Evolutionary conservation across 2,329 filamentous ascomycete genomes (phyloP).

Genomic region (Pseudopyrenochaeta lycopersici): DNA sequence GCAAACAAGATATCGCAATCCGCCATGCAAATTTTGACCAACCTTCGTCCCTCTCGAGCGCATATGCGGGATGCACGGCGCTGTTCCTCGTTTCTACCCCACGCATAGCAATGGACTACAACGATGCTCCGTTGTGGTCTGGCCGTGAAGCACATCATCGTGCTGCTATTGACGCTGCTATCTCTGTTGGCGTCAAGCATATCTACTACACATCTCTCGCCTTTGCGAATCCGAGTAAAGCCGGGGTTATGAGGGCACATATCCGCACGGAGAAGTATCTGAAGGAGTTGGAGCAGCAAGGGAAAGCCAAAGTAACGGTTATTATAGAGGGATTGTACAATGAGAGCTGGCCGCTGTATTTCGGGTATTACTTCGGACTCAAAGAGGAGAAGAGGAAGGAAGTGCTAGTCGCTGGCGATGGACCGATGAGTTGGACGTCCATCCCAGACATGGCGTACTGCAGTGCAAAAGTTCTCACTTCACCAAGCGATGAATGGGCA

Average conservation of each 20-base stretch:
- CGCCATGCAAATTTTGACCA: conserved; percentile 53
- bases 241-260: conserved; percentile 57
- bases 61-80: conserved; percentile 49
- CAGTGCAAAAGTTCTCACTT: conserved; percentile 52
- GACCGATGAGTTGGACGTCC: conserved; percentile 54
- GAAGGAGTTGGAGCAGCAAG: conserved; percentile 31
- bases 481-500: conserved; percentile 38
- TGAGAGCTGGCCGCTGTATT: conserved; percentile 59
- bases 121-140: conserved; percentile 50
- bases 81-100: conserved; percentile 58
- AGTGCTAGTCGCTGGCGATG: conserved; percentile 53
- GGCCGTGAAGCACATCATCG: conserved; percentile 57
- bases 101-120: conserved; percentile 55
- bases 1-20: conserved; percentile 42
- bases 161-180: conserved; percentile 53
- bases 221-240: conserved; percentile 52
- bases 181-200: conserved; percentile 53
- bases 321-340: conserved; percentile 57
- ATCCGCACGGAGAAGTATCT: conserved; percentile 56
- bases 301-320: conserved; percentile 43
- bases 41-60: conserved; percentile 40
- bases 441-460: conserved; percentile 56
- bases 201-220: conserved; percentile 58
- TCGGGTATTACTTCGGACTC: conserved; percentile 53
- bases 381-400: conserved; percentile 47